These are phyloP conservation scores for Ascochyta fabae DNA, from an alignment of 2,329 filamentous ascomycete species.

Conservation along the genomic window DNA sequence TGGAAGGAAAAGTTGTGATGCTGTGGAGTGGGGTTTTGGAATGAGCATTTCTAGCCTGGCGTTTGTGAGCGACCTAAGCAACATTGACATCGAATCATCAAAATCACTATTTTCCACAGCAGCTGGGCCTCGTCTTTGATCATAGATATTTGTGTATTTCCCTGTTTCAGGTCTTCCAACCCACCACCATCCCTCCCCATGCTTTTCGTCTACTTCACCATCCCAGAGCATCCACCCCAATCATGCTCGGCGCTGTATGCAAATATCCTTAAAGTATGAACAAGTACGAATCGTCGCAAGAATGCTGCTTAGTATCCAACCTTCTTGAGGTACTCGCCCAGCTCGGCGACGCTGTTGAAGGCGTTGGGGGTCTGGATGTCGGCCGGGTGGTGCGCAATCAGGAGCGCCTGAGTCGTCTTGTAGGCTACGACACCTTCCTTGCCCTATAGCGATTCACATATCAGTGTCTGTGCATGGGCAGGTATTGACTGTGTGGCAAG, in stretches of 20 bases:
- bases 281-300: slow-evolving; percentile 31
- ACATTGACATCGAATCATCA: background rate
- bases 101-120: background rate
- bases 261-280: slow-evolving; percentile 42
- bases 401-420: slow-evolving; percentile 87
- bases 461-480: background rate
- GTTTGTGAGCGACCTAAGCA: slow-evolving; percentile 17
- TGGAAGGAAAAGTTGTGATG: background rate
- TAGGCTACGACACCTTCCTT: slow-evolving; percentile 80
- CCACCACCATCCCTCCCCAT: background rate
- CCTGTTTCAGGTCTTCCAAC: slow-evolving; percentile 16
- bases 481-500: background rate
- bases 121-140: background rate
- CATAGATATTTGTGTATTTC: slow-evolving; percentile 11
- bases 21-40: background rate
- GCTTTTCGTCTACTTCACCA: background rate
- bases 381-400: slow-evolving; percentile 87
- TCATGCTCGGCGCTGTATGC: slow-evolving; percentile 34
- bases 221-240: slow-evolving; percentile 2
- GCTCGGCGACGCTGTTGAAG: slow-evolving; percentile 77
- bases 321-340: slow-evolving; percentile 86
- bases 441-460: slow-evolving; percentile 60
- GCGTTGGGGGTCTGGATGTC: slow-evolving; percentile 74
- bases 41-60: slow-evolving; percentile 23
- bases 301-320: slow-evolving; percentile 69